Base-by-base conservation (phyloP, 805 yeast genomes). In the Spathaspora hagerdaliae region DNA sequence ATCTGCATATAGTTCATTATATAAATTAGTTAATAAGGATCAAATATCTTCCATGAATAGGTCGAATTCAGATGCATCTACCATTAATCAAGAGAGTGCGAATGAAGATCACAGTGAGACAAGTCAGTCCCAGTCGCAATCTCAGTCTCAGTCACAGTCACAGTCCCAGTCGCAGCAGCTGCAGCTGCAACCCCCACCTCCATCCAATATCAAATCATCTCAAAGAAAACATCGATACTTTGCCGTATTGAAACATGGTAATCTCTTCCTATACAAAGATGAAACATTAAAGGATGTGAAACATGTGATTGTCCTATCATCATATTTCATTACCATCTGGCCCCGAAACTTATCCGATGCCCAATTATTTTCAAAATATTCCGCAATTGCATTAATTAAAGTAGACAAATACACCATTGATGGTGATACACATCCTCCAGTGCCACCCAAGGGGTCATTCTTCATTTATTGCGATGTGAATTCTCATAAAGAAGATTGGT, bases 401-500 rank as follows among this genome's bases (percentile, higher is more conserved):
- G n/a, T 43, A 8, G 24, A 19, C 27, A 48, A 50, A 36, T 38
- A 47, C 27, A 41, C 33, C 5, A 12, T 33, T 11, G 36, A 41
- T 9, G 26, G 7, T 10, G 47, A 82, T 73, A 56, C 51, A 2
- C n/a, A n/a, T 19, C 24, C 2, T 19, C 24, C 24, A 19, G 24
- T 19, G 24, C 69, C 69, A 1, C 75, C 75, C 3, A 63, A 63
- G 31, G 74, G 73, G 3, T 62, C 75, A 4, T 67, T 71, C 55
- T 92, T 77, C 61, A 63, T 92, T 3, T 87, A 89, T 61, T 78
- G 84, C 38, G 96, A 89, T 53, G 75, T 81, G 41, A 88, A 90
- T 53, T 76, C 76, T 45, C 90, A 85, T 39, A 92, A 92, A 57
- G 99, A 94, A 63, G 96, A 92, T 60, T 83, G 97, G 86, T 94